These are phyloP conservation scores for Trichophyton schoenleinii DNA, from an alignment of 2,329 filamentous ascomycete genomes.

Conservation along the genomic window DNA sequence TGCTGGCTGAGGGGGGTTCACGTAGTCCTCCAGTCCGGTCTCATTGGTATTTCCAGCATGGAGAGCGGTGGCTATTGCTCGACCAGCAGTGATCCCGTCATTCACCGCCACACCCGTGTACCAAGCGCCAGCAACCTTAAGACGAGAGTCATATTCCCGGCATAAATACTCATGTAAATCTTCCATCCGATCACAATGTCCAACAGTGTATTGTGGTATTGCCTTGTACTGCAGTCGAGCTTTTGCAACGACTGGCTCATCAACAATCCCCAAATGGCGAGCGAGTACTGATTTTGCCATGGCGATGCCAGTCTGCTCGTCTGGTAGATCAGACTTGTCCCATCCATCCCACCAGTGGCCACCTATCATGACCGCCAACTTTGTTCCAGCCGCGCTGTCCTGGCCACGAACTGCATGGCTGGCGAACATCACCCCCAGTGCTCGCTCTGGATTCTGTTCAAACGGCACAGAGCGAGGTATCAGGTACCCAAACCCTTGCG, in stretches of 20 bases:
- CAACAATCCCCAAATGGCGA: conserved; percentile 61
- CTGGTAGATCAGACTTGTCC: conserved; percentile 43
- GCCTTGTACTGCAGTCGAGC: conserved; percentile 56
- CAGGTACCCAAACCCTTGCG: conserved; percentile 77
- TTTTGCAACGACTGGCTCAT: conserved; percentile 47
- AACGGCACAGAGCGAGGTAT: conserved; percentile 62
- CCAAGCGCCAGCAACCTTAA: conserved; percentile 51
- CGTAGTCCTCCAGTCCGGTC: conserved; percentile 27
- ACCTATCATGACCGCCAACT: conserved; percentile 87
- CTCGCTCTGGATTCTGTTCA: conserved; percentile 66
- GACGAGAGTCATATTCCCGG: conserved; percentile 45
- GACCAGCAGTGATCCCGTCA: conserved; percentile 30
- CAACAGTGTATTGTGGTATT: conserved; percentile 81
- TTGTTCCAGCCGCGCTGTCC: conserved; percentile 55
- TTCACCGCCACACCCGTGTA: conserved; percentile 41
- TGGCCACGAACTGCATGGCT: conserved; percentile 50
- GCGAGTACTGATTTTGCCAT: conserved; percentile 60
- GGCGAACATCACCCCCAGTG: conserved; percentile 87
- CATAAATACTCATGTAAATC: conserved; percentile 44
- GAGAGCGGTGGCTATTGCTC: neutral
- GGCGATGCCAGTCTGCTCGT: conserved; percentile 50
- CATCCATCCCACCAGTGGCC: conserved; percentile 78
- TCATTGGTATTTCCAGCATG: conserved; percentile 8
- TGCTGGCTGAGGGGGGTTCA: neutral
- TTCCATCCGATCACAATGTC: conserved; percentile 54